These are phyloP conservation scores for Persicaria maculosa DNA, from an alignment of 148 eudicot species.

Conservation along the genomic window DNA sequence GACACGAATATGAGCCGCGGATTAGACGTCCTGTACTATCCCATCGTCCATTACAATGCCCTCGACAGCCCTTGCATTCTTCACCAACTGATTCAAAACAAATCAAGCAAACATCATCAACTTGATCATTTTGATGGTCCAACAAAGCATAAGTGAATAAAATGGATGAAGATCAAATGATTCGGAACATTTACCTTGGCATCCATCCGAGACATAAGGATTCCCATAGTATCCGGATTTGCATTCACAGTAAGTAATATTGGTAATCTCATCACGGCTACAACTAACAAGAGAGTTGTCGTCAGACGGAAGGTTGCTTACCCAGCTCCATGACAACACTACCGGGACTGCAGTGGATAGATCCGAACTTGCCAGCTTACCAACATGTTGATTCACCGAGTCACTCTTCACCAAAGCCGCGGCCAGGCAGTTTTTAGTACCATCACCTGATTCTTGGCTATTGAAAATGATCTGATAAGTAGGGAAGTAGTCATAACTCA, in stretches of 20 bases:
- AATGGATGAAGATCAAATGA: not conserved
- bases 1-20: not conserved
- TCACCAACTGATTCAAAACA: not conserved
- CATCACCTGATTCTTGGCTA: not conserved
- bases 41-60: not conserved
- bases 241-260: not conserved
- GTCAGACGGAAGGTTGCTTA: not conserved
- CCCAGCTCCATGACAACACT: not conserved
- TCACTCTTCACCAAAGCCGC: not conserved
- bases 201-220: not conserved
- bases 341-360: not conserved
- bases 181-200: not conserved
- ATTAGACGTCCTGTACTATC: not conserved
- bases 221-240: not conserved
- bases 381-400: not conserved
- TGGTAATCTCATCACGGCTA: not conserved
- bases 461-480: not conserved
- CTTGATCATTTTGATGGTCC: not conserved
- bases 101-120: not conserved
- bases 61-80: not conserved
- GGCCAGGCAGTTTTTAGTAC: not conserved
- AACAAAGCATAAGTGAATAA: not conserved
- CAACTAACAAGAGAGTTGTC: not conserved
- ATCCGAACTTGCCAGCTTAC: not conserved
- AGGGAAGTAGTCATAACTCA: not conserved